A percentile compares a stretch with the other conserved stretches of the same genome.
Conservation (phyloP, 768 basidiomycete genomes). For the Tylopilus sp. region DNA sequence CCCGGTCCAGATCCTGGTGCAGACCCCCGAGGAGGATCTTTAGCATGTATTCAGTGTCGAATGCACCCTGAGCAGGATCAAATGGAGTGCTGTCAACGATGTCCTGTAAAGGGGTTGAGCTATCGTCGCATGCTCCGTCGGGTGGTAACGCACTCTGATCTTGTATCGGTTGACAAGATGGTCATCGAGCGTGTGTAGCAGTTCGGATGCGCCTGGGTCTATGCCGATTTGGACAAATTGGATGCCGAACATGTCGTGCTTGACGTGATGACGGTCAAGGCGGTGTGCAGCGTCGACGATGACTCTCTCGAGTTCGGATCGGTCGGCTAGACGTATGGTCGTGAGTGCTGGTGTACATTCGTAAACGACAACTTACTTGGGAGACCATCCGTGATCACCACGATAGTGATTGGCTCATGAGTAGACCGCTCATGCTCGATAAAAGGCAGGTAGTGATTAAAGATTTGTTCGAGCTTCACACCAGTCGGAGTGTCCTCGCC, state of each 20-base stretch:
- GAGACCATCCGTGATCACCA: slow-evolving; percentile 40
- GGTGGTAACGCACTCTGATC: slow-evolving; percentile 23
- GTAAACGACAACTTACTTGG: slow-evolving; percentile 32
- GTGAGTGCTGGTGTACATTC: background rate
- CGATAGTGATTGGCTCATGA: slow-evolving; percentile 35
- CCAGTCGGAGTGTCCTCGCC: slow-evolving; percentile 39
- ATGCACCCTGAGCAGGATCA: slow-evolving; percentile 27
- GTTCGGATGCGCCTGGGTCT: slow-evolving; percentile 35
- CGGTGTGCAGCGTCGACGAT: slow-evolving; percentile 38
- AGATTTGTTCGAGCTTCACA: slow-evolving; percentile 34
- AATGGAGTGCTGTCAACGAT: slow-evolving; percentile 47
- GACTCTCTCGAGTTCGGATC: slow-evolving; percentile 22
- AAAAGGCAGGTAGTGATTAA: slow-evolving; percentile 35
- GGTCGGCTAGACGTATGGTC: slow-evolving; percentile 24
- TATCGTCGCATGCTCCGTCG: background rate
- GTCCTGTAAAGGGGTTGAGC: slow-evolving; percentile 30
- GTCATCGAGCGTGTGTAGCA: slow-evolving; percentile 40
- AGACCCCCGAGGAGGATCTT: slow-evolving; percentile 33
- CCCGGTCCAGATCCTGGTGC: slow-evolving; percentile 16
- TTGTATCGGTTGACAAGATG: slow-evolving; percentile 31
- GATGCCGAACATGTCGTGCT: slow-evolving; percentile 40
- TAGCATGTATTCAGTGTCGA: slow-evolving; percentile 35
- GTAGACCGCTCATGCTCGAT: slow-evolving; percentile 26
- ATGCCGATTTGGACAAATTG: slow-evolving; percentile 48
- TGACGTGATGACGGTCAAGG: slow-evolving; percentile 35